Base-by-base conservation (phyloP, 495 filamentous ascomycete species). In the Daldinia vernicosa region DNA sequence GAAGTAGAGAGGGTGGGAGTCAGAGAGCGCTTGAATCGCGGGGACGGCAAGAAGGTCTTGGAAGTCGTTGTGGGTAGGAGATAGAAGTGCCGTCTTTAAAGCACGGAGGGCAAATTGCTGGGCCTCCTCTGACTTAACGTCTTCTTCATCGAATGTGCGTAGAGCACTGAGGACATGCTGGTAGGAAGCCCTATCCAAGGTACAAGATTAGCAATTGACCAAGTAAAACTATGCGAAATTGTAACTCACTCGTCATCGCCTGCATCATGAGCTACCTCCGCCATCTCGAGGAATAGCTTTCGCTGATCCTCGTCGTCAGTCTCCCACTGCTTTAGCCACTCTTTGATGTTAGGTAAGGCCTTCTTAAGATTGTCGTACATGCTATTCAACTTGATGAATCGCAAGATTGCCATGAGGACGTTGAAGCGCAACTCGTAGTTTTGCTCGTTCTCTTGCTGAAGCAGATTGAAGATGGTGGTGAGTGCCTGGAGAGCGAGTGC, bases 401-500 rank as follows among this genome's bases (percentile, higher is more conserved):
- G 87, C 28, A 97, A 77, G 69, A 97, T 92, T 71, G 92, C 88
- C 80, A 93, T 83, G 75, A 98, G 90, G 68, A 98, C 92, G 73
- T 97, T 90, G 85, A 91, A 98, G 32, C 95, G 90, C 74, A 90
- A 86, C 9, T 91, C 90, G 77, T 93, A 91, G 66, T 86, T 82
- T 47, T 87, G 86, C 11, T 92, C 90, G 77, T 92, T 92, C 63
- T 86, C 82, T 47, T 87, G 76, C 50, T 88, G 84, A 60, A 98
- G 89, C 57, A 96, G 92, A 84, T 99, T 99, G 91, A 98, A 99
- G 80, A 99, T 87, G 63, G 94, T 97, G 76, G 92, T 93, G 68
- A 99, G 89, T 62, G 93, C 91, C 66, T 90, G 91, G 71, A 97
- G 90, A 59, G 93, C 90, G 63, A 99, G 86, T 43, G 91, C 89